These are phyloP conservation scores for Xerophyta viscosa DNA, from an alignment of 106 monocot species.

Conservation along the genomic window DNA sequence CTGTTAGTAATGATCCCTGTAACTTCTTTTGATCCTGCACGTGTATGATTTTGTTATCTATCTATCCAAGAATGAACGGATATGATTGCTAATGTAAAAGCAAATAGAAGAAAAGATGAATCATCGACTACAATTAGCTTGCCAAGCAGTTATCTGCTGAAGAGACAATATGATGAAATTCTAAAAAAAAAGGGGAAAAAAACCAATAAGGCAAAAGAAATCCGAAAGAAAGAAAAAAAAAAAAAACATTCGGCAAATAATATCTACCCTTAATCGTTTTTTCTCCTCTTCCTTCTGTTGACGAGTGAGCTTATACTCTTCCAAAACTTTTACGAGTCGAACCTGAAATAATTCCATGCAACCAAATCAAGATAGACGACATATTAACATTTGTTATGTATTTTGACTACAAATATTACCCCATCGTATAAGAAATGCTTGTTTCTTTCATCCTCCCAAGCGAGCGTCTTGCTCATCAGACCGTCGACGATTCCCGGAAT, in stretches of 20 bases:
- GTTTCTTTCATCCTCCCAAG: conserved; percentile 69
- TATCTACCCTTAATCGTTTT: conserved; percentile 31
- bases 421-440: conserved; percentile 59
- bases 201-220: background rate
- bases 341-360: conserved; percentile 22
- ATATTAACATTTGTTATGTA: too few relatives aligned
- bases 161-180: too few relatives aligned
- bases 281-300: conserved; percentile 62
- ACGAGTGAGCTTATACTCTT: conserved; percentile 54
- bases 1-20: conserved; percentile 52
- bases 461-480: conserved; percentile 40
- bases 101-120: too few relatives aligned
- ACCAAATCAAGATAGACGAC: too few relatives aligned
- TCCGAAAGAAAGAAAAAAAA: background rate
- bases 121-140: too few relatives aligned
- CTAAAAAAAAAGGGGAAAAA: too few relatives aligned
- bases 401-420: conserved; percentile 31
- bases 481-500: conserved; percentile 82
- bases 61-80: too few relatives aligned
- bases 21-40: conserved; percentile 81
- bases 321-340: conserved; percentile 45
- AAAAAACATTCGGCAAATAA: background rate
- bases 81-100: too few relatives aligned
- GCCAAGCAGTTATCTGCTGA: too few relatives aligned
- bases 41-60: too few relatives aligned